Base-by-base conservation (phyloP, 805 yeast genomes). In the Pichia scutulata region DNA sequence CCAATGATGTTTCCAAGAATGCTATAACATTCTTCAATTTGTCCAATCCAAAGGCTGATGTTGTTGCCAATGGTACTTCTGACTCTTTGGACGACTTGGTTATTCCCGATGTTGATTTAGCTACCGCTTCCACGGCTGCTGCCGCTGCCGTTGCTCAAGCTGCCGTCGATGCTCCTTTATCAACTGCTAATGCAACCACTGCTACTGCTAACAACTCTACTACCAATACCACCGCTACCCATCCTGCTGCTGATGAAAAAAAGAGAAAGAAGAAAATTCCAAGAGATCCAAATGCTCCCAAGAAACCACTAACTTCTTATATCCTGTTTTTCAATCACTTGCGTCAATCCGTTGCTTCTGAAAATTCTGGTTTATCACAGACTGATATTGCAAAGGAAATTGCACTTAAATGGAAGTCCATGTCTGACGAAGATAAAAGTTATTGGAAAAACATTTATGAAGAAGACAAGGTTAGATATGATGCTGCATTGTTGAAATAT, bases 231-330 rank as follows among this genome's bases (percentile, higher is more conserved):
- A 13, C 37, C 37, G 18, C 40, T 16, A 39, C 40, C 24, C n/a
- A 12, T 30, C 24, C 40, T 19, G 39, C 22, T 18, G 2, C 37
- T 1, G 37, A 33, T 12, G 37, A 33, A 5, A 33, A 33, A 12
- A 39, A 39, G 7, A 39, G 43, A 41, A 25, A 25, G 16, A 21
- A 25, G 19, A 41, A 41, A 6, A 14, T 23, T 21, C 30, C 30
- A 73, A 60, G 71, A 59, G 98, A 92, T 68, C 97, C 97, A 47
- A 84, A 86, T 61, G 97, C 96, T 43, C 99, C 99, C 52, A 89
- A 87, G 75, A 89, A 89, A 62, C 98, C 99, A 16, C 73, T 88
- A 62, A 89, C 97, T 22, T 85, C 87, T 43, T 90, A 82, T 71
- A 86, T 92, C 67, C 77, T 82, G 41, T 92, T 81, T 68, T 81